A percentile compares a stretch with the other conserved stretches of the same genome.
These are phyloP conservation scores for Saprolegnia parasitica DNA, from an alignment of 352 stramenopile genomes.

Conservation along the genomic window DNA sequence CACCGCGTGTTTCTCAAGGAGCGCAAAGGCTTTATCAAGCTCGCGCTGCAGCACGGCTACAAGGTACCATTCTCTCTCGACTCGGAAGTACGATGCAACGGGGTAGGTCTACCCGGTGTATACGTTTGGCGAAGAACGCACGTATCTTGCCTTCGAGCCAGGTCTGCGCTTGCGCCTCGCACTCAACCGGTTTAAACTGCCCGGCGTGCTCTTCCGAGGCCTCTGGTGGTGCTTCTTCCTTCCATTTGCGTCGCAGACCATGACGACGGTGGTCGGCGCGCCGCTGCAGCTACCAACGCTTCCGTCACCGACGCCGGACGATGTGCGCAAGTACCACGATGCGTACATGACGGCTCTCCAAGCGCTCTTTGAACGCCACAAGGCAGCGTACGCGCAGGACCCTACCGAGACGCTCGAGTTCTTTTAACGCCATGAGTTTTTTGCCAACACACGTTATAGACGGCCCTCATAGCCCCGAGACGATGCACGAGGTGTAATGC, in stretches of 20 bases:
- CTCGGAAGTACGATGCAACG: neutral
- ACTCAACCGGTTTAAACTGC: slow-evolving; percentile 81
- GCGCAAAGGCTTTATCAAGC: slow-evolving; percentile 90
- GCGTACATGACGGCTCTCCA: slow-evolving; percentile 81
- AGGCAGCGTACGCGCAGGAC: slow-evolving; percentile 65
- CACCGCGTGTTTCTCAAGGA: slow-evolving; percentile 89
- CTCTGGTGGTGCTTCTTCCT: slow-evolving; percentile 76
- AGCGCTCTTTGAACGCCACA: slow-evolving; percentile 83
- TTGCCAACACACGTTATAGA: no score
- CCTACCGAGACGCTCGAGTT: slow-evolving; percentile 47
- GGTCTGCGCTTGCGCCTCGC: slow-evolving; percentile 64
- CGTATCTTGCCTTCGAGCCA: slow-evolving; percentile 81
- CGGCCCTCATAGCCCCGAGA: no score
- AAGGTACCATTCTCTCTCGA: slow-evolving; percentile 36
- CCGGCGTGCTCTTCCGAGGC: slow-evolving; percentile 71
- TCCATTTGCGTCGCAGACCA: slow-evolving; percentile 57
- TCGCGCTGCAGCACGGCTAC: slow-evolving; percentile 88
- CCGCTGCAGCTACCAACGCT: slow-evolving; percentile 83
- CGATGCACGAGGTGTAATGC: no score
- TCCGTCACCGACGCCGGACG: slow-evolving; percentile 71
- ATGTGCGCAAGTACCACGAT: slow-evolving; percentile 84
- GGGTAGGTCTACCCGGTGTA: slow-evolving; percentile 64
- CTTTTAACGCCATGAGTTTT: slow-evolving; percentile 35
- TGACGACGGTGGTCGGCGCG: slow-evolving; percentile 87
- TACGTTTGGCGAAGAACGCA: slow-evolving; percentile 87